These are phyloP conservation scores for Globisporangium canariense DNA, from an alignment of 352 stramenopile genomes.

Conservation along the genomic window DNA sequence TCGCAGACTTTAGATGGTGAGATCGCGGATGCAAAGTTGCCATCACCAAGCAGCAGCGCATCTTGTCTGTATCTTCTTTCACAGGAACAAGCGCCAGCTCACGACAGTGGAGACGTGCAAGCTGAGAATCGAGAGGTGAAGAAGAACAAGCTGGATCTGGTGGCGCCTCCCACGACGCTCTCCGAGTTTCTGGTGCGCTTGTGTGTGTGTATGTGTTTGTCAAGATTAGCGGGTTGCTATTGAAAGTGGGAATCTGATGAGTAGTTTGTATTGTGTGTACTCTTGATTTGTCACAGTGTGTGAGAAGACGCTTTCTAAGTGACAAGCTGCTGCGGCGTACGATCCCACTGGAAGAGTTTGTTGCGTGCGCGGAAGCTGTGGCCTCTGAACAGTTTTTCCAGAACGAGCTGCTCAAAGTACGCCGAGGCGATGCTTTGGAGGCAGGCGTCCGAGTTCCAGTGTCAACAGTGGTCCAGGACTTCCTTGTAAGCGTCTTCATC, in stretches of 20 bases:
- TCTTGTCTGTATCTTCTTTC: not conserved
- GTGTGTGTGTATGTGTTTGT: too few relatives aligned
- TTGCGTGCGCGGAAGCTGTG: not conserved
- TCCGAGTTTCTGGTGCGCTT: constrained; percentile 11
- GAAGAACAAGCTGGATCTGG: constrained; percentile 3
- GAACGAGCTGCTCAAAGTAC: not conserved
- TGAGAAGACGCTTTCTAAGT: not conserved
- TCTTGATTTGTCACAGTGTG: not conserved
- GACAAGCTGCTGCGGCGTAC: not conserved
- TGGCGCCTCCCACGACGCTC: constrained; percentile 5
- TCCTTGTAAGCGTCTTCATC: not conserved
- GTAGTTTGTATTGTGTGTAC: too few relatives aligned
- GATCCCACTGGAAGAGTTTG: not conserved
- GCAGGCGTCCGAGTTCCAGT: not conserved
- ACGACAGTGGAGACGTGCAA: not conserved
- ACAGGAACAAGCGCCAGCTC: not conserved
- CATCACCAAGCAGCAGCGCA: too few relatives aligned
- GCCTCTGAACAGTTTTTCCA: not conserved
- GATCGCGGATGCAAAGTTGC: too few relatives aligned
- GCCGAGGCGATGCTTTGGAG: not conserved
- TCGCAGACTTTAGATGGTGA: too few relatives aligned
- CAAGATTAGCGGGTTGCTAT: too few relatives aligned
- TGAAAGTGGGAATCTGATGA: too few relatives aligned
- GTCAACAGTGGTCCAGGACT: not conserved
- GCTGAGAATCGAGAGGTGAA: not conserved